A percentile compares a stretch with the other conserved stretches of the same genome.
These are phyloP conservation scores for Medicago ruthenica DNA, from an alignment of 306 rosid genomes.

Conservation along the genomic window DNA sequence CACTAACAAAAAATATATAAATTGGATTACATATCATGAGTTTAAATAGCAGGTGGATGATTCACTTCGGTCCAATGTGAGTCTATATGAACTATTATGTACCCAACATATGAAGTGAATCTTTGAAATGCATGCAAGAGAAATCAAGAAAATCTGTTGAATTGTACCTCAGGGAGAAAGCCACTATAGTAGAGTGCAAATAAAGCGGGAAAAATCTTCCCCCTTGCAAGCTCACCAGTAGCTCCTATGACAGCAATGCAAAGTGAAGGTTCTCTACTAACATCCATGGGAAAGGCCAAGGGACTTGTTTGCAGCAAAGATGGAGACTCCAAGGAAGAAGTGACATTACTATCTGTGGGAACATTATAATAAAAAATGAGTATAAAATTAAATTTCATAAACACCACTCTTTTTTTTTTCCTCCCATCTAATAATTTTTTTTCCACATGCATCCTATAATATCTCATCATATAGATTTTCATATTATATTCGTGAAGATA, in stretches of 20 bases:
- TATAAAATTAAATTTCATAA: conserved; percentile 13
- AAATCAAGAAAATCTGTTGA: conserved; percentile 23
- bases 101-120: conserved; percentile 24
- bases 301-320: conserved; percentile 52
- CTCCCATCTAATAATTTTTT: conserved; percentile 1
- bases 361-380: conserved; percentile 37
- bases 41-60: conserved; percentile 13
- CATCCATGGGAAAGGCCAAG: conserved; percentile 40
- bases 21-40: neutral
- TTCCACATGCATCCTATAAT: neutral
- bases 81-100: neutral
- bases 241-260: conserved; percentile 92
- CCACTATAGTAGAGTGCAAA: conserved; percentile 92
- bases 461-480: neutral
- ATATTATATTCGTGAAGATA: neutral
- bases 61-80: conserved; percentile 9
- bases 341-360: conserved; percentile 41
- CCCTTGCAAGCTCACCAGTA: conserved; percentile 89
- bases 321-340: conserved; percentile 48
- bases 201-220: conserved; percentile 88
- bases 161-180: conserved; percentile 90
- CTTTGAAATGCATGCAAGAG: conserved; percentile 15
- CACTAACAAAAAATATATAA: neutral
- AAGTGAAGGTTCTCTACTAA: conserved; percentile 60
- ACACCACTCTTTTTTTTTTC: neutral